Conservation (phyloP, 306 rosid genomes). For the Hippophae rhamnoides region DNA sequence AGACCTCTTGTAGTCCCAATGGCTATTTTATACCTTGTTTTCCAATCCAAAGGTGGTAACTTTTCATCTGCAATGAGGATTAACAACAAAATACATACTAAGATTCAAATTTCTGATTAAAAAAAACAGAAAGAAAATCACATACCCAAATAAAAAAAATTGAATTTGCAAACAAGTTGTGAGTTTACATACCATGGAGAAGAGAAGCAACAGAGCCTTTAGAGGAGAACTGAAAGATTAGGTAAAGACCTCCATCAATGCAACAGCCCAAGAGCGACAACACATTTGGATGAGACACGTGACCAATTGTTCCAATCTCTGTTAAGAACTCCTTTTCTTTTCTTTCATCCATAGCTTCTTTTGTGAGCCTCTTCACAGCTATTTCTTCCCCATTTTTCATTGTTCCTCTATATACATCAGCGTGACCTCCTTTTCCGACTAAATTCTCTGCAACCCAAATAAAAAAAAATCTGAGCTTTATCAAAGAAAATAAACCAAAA, state of each 20-base stretch:
- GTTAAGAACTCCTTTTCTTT: slow-evolving; percentile 83
- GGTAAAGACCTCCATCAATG: slow-evolving; percentile 77
- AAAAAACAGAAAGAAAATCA: slow-evolving; percentile 16
- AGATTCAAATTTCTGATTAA: background rate
- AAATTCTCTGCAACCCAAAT: slow-evolving; percentile 50
- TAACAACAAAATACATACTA: background rate
- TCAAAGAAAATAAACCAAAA: background rate
- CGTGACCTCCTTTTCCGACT: slow-evolving; percentile 90
- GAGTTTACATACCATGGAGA: slow-evolving; percentile 58
- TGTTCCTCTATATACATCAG: slow-evolving; percentile 77
- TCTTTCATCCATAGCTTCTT: slow-evolving; percentile 60
- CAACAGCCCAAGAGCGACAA: slow-evolving; percentile 77
- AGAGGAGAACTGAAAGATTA: slow-evolving; percentile 65
- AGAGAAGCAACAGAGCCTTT: slow-evolving; percentile 77
- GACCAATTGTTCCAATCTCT: slow-evolving; percentile 93
- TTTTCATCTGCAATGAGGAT: slow-evolving; percentile 39
- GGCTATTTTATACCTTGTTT: slow-evolving; percentile 67
- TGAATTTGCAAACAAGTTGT: too few species aligned
- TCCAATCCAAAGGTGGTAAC: slow-evolving; percentile 69
- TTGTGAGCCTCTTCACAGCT: slow-evolving; percentile 82
- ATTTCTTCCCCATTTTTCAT: slow-evolving; percentile 52
- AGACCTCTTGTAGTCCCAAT: slow-evolving; percentile 83
- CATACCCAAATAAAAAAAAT: background rate
- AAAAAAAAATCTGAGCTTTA: slow-evolving; percentile 3
- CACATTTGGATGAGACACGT: slow-evolving; percentile 64